Evolutionary conservation across 257 asterid genomes (phyloP).

Genomic region (Solanum okadae): DNA sequence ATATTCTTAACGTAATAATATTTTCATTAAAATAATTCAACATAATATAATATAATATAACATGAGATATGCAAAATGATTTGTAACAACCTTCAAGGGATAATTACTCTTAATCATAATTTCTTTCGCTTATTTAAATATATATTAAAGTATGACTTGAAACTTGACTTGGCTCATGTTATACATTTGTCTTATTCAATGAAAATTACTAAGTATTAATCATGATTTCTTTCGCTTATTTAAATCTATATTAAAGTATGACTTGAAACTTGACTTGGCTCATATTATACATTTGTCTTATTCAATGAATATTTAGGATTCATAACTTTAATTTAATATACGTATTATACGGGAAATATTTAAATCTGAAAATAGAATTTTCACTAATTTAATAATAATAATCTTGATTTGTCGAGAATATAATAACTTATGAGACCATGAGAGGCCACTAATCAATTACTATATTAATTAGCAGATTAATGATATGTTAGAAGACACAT

Average conservation of each 20-base stretch:
- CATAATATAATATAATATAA: background rate
- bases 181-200: background rate
- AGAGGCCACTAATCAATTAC: background rate
- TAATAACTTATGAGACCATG: background rate
- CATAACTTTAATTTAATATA: too few species aligned
- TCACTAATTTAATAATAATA: background rate
- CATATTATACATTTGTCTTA: background rate
- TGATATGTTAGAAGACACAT: too few species aligned
- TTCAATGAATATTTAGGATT: background rate
- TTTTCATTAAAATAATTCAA: background rate
- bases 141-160: background rate
- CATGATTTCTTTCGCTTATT: background rate
- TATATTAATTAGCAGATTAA: background rate
- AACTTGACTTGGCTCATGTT: background rate
- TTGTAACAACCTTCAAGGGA: background rate
- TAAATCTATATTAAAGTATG: background rate
- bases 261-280: background rate
- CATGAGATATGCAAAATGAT: background rate
- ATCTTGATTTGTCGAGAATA: background rate
- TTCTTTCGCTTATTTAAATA: background rate
- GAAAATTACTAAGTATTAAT: background rate
- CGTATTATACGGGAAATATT: too few species aligned
- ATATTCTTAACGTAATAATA: background rate
- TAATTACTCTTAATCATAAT: too few species aligned
- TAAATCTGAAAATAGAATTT: accelerated